Conservation (phyloP, 1,284 basidiomycete genomes). For the Fomitopsis palustris region DNA sequence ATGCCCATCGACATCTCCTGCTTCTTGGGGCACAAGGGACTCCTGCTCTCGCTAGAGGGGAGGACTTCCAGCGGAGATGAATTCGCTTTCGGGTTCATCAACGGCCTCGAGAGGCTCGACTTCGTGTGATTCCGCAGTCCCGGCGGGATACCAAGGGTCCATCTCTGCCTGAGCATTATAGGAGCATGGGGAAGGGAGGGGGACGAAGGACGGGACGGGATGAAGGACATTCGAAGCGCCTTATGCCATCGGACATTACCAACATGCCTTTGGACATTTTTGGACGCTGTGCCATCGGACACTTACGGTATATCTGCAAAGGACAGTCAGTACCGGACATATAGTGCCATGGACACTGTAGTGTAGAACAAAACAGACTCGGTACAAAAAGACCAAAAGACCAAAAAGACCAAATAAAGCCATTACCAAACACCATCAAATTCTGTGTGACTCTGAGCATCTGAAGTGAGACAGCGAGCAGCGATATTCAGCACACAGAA, state of each 20-base stretch:
- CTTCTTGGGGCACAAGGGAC: neutral
- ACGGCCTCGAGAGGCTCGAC: neutral
- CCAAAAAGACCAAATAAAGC: neutral
- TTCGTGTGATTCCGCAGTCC: neutral
- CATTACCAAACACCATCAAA: neutral
- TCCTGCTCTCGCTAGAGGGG: neutral
- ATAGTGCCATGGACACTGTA: neutral
- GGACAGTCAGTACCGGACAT: neutral
- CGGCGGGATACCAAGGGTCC: too few species aligned
- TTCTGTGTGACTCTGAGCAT: too few species aligned
- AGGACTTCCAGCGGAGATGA: neutral
- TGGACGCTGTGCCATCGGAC: neutral
- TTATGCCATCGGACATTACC: neutral
- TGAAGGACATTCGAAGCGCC: too few species aligned
- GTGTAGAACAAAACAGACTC: neutral
- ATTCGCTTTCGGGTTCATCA: neutral
- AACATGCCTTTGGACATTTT: neutral
- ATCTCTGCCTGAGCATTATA: neutral
- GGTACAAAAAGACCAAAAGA: too few species aligned
- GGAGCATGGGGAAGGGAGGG: too few species aligned
- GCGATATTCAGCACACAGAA: too few species aligned
- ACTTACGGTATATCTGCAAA: neutral
- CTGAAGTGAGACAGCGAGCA: too few species aligned
- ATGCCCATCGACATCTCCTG: slow-evolving; percentile 6
- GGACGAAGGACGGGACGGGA: neutral